phyloP scores from a whole-genome alignment of 805 yeast species.

The Nakazawaea wickerhamii region DNA sequence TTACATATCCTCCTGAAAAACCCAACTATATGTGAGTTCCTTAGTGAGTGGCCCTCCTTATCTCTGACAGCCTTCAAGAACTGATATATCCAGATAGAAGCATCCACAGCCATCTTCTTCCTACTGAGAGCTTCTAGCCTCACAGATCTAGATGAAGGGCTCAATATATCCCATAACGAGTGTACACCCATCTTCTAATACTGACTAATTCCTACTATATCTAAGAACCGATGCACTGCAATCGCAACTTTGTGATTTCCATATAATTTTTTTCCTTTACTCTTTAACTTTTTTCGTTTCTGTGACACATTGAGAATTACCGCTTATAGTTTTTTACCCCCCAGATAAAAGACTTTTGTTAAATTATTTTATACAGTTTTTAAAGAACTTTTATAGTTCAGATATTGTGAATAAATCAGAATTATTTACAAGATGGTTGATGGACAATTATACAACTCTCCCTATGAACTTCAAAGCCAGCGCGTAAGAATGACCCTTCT shows the following conservation, averaged over 20 bases:
- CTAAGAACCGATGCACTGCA: too few species aligned
- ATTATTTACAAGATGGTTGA: background rate
- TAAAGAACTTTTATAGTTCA: too few species aligned
- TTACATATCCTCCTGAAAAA: constrained; percentile 93
- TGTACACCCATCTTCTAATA: constrained; percentile 79
- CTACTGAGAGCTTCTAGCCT: constrained; percentile 78
- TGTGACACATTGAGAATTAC: too few species aligned
- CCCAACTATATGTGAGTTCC: constrained; percentile 88
- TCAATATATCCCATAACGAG: constrained; percentile 87
- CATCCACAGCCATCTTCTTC: constrained; percentile 87
- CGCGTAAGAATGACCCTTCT: background rate
- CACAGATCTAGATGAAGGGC: constrained; percentile 87
- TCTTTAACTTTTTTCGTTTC: background rate
- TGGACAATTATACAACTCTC: background rate
- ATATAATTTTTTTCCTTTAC: background rate
- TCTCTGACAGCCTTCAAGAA: constrained; percentile 93
- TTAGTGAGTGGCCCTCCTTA: constrained; percentile 68
- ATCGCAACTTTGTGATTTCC: background rate
- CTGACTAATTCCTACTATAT: too few species aligned
- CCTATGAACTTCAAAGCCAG: background rate
- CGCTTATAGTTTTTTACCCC: too few species aligned
- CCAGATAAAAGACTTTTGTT: too few species aligned
- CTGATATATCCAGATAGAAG: constrained; percentile 98
- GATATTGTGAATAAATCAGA: too few species aligned
- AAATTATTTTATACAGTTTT: too few species aligned